Base-by-base conservation (phyloP, 31 red algal species). In the Endocladia muricata region DNA sequence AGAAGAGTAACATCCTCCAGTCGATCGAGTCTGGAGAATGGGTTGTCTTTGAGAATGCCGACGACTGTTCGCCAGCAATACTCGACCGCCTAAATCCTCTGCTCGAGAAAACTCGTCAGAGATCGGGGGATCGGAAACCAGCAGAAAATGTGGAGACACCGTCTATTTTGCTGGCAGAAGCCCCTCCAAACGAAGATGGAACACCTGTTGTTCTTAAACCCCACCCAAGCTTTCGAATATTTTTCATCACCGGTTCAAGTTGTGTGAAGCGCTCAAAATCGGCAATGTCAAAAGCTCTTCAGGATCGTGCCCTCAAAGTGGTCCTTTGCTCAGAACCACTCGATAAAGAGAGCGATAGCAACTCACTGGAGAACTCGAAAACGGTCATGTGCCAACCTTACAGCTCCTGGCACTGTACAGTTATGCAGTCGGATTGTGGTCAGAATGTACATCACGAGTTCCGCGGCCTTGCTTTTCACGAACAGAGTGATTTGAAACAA, bases 71-170 rank as follows among this genome's bases (percentile, higher is more conserved):
- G 4, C 88, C 92, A 76, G 96, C 96, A 40, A 75, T 90, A 22
- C 76, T 99, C 2, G 96, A 99, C 84, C 81, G 89, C 19, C 69
- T 99, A 11, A 99, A 95, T 73, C 96, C 96, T 57, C 64, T 99
- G 15, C 80, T 99, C 32, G 96, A 99, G 73, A 67, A 82, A 2
- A 44, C 78, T 36, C 7, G 34, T 8, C 29, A 19, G 7, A 33
- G 33, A 19, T 32, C 19, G 19, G 19, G 34, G 6, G 8, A 23
- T 8, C 7, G 21, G 25, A 32, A 23, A 21, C 55, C 55, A 22
- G 25, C 30, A 22, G 35, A 30, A 55, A 2, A 5, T 43, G 19
- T 41, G 29, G 61, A 41, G 1, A 7, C 3, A 35, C 6, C 37
- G 1, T 61, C 69, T 11, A 51, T 92, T 35, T 19, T 90, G 31